Conservation (phyloP, 176 grass and related monocot species). For the Leersia perrieri region DNA sequence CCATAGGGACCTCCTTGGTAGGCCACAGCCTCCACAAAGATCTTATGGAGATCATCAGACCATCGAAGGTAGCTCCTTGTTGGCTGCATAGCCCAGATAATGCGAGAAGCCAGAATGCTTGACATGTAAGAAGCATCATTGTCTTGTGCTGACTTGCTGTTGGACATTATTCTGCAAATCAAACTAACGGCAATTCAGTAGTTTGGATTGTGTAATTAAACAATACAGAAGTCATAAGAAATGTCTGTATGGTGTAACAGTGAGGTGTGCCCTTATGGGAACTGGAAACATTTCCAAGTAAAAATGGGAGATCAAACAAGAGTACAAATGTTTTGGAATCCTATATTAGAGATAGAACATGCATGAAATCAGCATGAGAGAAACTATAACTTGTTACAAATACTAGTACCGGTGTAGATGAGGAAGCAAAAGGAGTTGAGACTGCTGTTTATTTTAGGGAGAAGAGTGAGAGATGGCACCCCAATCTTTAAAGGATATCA, state of each 20-base stretch:
- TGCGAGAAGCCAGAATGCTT: background rate
- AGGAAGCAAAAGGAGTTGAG: conserved; percentile 9
- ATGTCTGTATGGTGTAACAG: background rate
- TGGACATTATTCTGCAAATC: conserved; percentile 38
- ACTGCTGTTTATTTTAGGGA: conserved; percentile 9
- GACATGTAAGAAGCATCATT: conserved; percentile 30
- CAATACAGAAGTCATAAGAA: background rate
- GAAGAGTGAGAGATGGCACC: background rate
- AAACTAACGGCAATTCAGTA: background rate
- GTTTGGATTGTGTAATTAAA: conserved; percentile 14
- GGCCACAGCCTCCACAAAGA: conserved; percentile 41
- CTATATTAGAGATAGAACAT: background rate
- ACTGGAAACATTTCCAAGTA: background rate
- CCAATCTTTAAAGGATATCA: background rate
- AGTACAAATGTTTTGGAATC: background rate
- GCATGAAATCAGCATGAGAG: conserved; percentile 8
- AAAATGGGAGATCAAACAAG: conserved; percentile 25
- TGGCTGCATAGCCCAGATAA: conserved; percentile 32
- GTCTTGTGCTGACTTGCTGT: background rate
- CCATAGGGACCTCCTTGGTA: conserved; percentile 47
- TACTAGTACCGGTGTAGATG: conserved; percentile 1
- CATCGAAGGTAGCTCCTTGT: conserved; percentile 25
- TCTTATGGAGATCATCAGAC: conserved; percentile 42
- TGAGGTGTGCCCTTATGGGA: background rate
- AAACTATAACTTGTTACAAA: background rate